Evolutionary conservation across 345 rosid genomes (phyloP).

Genomic region (Clausena lansium): DNA sequence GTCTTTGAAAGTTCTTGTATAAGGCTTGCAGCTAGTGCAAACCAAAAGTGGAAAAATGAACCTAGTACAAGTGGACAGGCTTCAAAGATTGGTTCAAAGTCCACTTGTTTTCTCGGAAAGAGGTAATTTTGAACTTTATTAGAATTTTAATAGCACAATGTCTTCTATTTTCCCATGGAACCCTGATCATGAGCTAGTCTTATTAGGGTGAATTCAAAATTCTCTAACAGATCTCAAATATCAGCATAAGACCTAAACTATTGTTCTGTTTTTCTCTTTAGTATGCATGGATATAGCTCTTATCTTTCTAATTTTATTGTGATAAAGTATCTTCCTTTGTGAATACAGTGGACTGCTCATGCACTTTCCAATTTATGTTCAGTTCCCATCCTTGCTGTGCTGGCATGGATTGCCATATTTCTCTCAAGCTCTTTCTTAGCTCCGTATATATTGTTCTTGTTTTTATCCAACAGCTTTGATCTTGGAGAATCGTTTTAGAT

Average conservation of each 20-base stretch:
- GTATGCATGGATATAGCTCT: background rate
- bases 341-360: background rate
- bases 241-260: background rate
- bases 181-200: background rate
- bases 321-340: background rate
- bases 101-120: constrained; percentile 28
- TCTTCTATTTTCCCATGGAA: background rate
- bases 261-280: background rate
- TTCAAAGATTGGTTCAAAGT: constrained; percentile 34
- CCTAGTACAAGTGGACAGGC: constrained; percentile 28
- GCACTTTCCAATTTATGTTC: background rate
- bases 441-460: background rate
- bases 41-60: constrained; percentile 29
- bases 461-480: background rate
- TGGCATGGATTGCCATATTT: background rate
- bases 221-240: background rate
- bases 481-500: background rate
- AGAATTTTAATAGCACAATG: background rate
- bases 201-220: background rate
- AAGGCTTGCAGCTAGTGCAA: constrained; percentile 28
- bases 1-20: constrained; percentile 28
- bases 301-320: background rate
- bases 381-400: background rate
- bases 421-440: background rate
- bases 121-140: constrained; percentile 36